These are phyloP conservation scores for Theileria orientalis DNA, from an alignment of 169 alveolate genomes.

Conservation along the genomic window DNA sequence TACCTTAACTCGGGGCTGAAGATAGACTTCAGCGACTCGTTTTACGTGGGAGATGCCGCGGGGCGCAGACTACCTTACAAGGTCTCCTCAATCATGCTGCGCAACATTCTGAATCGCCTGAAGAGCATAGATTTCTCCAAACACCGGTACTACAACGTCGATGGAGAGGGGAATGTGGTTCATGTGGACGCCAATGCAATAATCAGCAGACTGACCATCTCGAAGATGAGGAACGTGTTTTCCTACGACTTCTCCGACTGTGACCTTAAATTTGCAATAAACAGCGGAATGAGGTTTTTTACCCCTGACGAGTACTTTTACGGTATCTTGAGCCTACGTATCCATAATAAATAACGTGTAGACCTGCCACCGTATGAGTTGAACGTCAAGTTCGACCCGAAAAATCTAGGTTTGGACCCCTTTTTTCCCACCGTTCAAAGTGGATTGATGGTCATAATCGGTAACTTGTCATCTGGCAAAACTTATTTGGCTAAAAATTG, in stretches of 20 bases:
- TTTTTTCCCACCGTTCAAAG: conserved; percentile 8
- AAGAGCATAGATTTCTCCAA: conserved; percentile 51
- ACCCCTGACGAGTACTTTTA: conserved; percentile 75
- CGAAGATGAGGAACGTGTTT: conserved; percentile 24
- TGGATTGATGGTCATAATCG: conserved; percentile 53
- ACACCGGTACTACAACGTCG: background rate
- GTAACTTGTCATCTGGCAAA: conserved; percentile 52
- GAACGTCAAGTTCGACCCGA: conserved; percentile 41
- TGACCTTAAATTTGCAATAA: conserved; percentile 71
- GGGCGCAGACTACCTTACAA: conserved; percentile 59
- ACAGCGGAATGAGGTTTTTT: conserved; percentile 60
- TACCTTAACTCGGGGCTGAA: conserved; percentile 53
- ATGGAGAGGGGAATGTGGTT: background rate
- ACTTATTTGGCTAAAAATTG: conserved; percentile 23
- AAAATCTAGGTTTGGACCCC: conserved; percentile 33
- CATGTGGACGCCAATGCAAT: conserved; percentile 50
- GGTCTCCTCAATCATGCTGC: conserved; percentile 32
- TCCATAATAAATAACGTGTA: background rate
- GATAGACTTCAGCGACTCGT: conserved; percentile 36
- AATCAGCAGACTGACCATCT: conserved; percentile 26
- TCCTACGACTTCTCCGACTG: conserved; percentile 71
- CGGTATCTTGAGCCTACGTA: conserved; percentile 12
- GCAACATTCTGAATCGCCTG: conserved; percentile 54
- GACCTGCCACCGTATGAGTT: conserved; percentile 8
- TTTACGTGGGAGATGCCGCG: conserved; percentile 79